Percentiles rank a stretch among this genome's conserved stretches.
phyloP scores from a whole-genome alignment of 1,284 basidiomycete species.

The Tilletia walkeri region DNA sequence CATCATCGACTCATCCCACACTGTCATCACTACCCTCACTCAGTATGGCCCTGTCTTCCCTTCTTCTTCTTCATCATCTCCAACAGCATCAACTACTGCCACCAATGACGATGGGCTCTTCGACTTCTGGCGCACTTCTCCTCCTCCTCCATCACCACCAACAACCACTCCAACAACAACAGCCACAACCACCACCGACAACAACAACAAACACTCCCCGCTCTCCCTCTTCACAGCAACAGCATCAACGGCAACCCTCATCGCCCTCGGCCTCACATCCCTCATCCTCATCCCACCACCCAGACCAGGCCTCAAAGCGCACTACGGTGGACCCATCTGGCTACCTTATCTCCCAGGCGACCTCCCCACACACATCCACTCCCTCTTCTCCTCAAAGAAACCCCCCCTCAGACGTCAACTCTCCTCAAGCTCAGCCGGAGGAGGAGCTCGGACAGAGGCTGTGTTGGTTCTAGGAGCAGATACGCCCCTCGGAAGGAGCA shows the following conservation, averaged over 20 bases:
- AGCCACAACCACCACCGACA: neutral
- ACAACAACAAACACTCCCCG: neutral
- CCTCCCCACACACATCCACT: neutral
- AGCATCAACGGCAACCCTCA: neutral
- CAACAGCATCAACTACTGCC: neutral
- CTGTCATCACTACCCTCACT: neutral
- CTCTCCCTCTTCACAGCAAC: neutral
- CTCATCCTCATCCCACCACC: neutral
- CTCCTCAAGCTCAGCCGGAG: neutral
- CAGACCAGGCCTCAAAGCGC: neutral
- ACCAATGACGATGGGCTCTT: neutral
- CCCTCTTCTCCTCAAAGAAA: neutral
- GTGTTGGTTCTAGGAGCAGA: slow-evolving; percentile 50
- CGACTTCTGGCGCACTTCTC: neutral
- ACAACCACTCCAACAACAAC: neutral
- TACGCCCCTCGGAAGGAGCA: slow-evolving; percentile 46
- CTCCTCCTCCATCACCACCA: neutral
- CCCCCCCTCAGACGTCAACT: neutral
- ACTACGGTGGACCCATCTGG: slow-evolving; percentile 11
- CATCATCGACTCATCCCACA: slow-evolving; percentile 12
- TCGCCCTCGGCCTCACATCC: neutral
- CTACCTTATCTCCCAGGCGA: slow-evolving; percentile 9
- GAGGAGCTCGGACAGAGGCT: neutral
- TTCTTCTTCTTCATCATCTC: neutral
- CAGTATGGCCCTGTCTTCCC: slow-evolving; percentile 12